These are phyloP conservation scores for Pelargonium citronellum DNA, from an alignment of 441 rosid species.

Conservation along the genomic window DNA sequence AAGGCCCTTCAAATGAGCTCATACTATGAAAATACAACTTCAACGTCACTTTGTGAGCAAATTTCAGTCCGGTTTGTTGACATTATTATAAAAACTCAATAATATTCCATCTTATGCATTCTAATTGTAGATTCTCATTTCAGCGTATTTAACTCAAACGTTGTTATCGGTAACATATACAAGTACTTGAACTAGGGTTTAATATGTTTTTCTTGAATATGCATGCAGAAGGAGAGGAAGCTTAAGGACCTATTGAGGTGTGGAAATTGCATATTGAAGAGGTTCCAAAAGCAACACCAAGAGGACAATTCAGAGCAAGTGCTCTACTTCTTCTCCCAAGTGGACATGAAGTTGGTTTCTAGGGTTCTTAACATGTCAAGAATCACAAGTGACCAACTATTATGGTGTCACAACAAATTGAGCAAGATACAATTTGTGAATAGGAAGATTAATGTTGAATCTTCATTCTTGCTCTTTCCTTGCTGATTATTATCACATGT, in stretches of 20 bases:
- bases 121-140: too few relatives aligned
- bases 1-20: too few relatives aligned
- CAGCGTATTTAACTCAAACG: not conserved
- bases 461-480: constrained; percentile 70
- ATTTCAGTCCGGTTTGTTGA: too few relatives aligned
- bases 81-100: too few relatives aligned
- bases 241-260: constrained; percentile 61
- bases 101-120: too few relatives aligned
- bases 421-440: constrained; percentile 52
- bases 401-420: constrained; percentile 69
- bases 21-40: too few relatives aligned
- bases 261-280: constrained; percentile 64
- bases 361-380: constrained; percentile 76
- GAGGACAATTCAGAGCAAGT: constrained; percentile 53
- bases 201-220: not conserved
- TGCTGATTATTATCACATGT: constrained; percentile 27
- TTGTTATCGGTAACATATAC: too few relatives aligned
- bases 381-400: constrained; percentile 55
- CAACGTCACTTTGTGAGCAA: too few relatives aligned
- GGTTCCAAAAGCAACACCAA: constrained; percentile 37
- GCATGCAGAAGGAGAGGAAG: constrained; percentile 68
- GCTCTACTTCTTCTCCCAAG: constrained; percentile 69
- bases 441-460: constrained; percentile 61
- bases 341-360: constrained; percentile 74
- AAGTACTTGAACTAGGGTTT: not conserved